Conservation (phyloP, 495 filamentous ascomycete genomes). For the Parachaetomium inaequale region DNA sequence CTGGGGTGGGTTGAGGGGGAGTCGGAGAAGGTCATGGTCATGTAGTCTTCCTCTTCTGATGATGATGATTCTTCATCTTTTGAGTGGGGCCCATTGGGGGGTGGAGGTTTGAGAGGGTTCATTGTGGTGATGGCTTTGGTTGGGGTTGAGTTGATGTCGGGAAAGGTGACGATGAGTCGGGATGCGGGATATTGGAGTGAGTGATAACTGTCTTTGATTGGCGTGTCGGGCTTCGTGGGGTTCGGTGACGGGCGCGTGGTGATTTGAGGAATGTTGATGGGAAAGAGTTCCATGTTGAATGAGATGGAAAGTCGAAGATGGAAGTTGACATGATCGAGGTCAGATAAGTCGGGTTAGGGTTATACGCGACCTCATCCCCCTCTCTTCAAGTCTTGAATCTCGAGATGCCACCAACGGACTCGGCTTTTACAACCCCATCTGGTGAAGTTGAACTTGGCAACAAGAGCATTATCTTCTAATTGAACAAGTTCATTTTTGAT, state of each 20-base stretch:
- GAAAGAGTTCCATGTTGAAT: background rate
- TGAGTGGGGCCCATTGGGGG: background rate
- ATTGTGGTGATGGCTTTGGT: background rate
- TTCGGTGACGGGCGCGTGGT: background rate
- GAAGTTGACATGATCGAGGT: background rate
- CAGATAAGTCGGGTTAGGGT: background rate
- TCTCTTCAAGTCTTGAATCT: too few species aligned
- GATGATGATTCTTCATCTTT: conserved; percentile 4
- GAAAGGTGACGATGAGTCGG: background rate
- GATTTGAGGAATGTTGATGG: background rate
- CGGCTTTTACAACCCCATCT: too few species aligned
- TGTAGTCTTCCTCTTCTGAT: conserved; percentile 59
- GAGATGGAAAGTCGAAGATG: background rate
- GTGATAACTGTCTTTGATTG: background rate
- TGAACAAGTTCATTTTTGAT: too few species aligned
- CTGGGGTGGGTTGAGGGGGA: conserved; percentile 6
- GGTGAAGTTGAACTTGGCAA: too few species aligned
- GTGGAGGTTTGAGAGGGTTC: conserved; percentile 1
- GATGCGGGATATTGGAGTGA: background rate
- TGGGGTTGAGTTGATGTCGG: background rate
- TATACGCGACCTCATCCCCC: background rate
- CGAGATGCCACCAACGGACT: too few species aligned
- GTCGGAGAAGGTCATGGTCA: conserved; percentile 58
- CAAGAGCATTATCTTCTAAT: too few species aligned
- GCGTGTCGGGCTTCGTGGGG: background rate